Evolutionary conservation across 1,284 basidiomycete genomes (phyloP).

Genomic region (Phylloboletellus chloephorus): DNA sequence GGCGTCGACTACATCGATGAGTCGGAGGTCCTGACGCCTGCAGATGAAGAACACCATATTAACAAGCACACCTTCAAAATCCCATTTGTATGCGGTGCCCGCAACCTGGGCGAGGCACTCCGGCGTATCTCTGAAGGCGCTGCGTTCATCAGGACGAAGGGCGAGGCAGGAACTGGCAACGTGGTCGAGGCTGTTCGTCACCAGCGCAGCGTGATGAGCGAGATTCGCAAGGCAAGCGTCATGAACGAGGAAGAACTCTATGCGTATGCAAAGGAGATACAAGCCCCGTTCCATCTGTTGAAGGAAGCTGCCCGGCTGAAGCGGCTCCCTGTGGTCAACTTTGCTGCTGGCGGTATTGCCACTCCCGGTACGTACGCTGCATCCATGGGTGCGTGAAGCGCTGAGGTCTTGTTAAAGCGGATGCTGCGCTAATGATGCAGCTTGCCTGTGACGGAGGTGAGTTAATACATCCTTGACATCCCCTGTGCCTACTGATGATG

Average conservation of each 20-base stretch:
- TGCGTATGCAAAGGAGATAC: constrained; percentile 87
- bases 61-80: constrained; percentile 90
- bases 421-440: constrained; percentile 99
- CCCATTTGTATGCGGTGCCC: constrained; percentile 80
- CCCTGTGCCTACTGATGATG: constrained; percentile 11
- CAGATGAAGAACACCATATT: constrained; percentile 85
- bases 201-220: constrained; percentile 76
- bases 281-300: constrained; percentile 94
- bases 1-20: constrained; percentile 99
- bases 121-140: constrained; percentile 97
- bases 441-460: constrained; percentile 94
- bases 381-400: background rate
- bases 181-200: constrained; percentile 97
- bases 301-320: constrained; percentile 95
- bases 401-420: constrained; percentile 47
- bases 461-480: constrained; percentile 22
- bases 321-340: constrained; percentile 90
- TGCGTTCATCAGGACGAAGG: constrained; percentile 95
- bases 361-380: constrained; percentile 67
- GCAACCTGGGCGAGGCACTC: constrained; percentile 86
- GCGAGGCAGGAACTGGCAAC: constrained; percentile 96
- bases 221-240: constrained; percentile 80
- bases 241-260: constrained; percentile 97
- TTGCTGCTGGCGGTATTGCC: constrained; percentile 95
- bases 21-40: constrained; percentile 94